Base-by-base conservation (phyloP, 441 rosid species). In the Populus tomentosa region DNA sequence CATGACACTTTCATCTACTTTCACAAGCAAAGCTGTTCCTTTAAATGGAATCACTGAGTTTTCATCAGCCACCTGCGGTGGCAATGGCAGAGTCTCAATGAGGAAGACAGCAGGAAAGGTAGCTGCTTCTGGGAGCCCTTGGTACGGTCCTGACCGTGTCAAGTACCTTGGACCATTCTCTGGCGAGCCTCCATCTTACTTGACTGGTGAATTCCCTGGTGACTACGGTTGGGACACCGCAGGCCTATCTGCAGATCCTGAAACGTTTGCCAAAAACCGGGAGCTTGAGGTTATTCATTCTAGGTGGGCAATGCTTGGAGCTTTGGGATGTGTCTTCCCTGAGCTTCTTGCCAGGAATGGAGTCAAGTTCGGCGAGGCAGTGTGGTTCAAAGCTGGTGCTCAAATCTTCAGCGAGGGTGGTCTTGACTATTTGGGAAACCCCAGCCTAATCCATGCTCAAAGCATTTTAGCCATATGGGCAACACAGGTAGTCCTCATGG, bases 281-380 rank as follows among this genome's bases (percentile, higher is more conserved):
- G 90, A 85, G 84, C 89, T 86, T 42, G 90, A 85, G 83, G 88
- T 89, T 35, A 87, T 87, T 82, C 89, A 89, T 77, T 64, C 67
- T 50, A 84, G 90, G 63, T 86, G 89, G 89, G 86, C 88, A 53
- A 86, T 86, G 90, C 86, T 89, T 4, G 88, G 87, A 28, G 92
- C 87, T 72, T 80, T 84, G 50, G 92, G 89, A 30, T 88, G 90
- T 33, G 86, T 88, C 40, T 89, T 88, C 85, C 91, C 89, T 0
- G 90, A 88, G 84, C 81, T 86, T 21, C 85, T 86, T 32, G 77
- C 86, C 5, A 75, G 82, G 80, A 84, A 85, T 26, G 87, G 88
- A 65, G 88, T 86, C 50, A 84, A 84, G 80, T 82, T 88, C 32
- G 87, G 87, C 2, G 89, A 85, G 71, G 85, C 88, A 7, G 86